phyloP scores from a whole-genome alignment of 345 rosid species.

The Hypericum androsaemum region DNA sequence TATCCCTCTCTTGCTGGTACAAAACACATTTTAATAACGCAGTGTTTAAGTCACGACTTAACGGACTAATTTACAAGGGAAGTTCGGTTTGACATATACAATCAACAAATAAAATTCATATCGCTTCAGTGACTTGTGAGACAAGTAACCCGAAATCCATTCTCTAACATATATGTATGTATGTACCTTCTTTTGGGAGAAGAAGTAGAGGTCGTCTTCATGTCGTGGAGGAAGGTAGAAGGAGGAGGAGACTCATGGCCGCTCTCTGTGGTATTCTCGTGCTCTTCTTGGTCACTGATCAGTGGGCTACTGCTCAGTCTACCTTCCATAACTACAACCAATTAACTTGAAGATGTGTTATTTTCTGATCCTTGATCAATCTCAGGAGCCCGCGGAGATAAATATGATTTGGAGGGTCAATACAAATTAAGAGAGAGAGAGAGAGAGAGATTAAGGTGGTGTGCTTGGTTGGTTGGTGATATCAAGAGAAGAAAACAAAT shows the following conservation, averaged over 20 bases:
- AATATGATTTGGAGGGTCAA: neutral
- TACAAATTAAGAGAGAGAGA: neutral
- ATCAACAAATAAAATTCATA: too few relatives aligned
- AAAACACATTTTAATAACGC: neutral
- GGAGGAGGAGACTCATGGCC: slow-evolving; percentile 5
- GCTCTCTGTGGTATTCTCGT: neutral
- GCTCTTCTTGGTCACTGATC: neutral
- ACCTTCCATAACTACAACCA: neutral
- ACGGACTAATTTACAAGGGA: too few relatives aligned
- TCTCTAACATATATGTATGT: too few relatives aligned
- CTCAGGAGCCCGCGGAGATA: too few relatives aligned
- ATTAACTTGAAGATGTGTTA: too few relatives aligned
- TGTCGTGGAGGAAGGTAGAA: neutral
- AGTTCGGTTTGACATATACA: too few relatives aligned
- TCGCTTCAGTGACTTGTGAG: too few relatives aligned
- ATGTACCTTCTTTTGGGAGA: slow-evolving; percentile 9
- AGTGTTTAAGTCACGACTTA: neutral
- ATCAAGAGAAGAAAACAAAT: neutral
- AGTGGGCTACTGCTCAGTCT: neutral
- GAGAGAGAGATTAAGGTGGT: slow-evolving; percentile 2
- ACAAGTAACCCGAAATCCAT: too few relatives aligned
- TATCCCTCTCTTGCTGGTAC: slow-evolving; percentile 42
- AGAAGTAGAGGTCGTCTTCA: slow-evolving; percentile 4
- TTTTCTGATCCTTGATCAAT: too few relatives aligned
- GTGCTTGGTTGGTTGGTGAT: neutral